Evolutionary conservation across 1,139 yeast species (phyloP).

Genomic region (Candida gigantensis): DNA sequence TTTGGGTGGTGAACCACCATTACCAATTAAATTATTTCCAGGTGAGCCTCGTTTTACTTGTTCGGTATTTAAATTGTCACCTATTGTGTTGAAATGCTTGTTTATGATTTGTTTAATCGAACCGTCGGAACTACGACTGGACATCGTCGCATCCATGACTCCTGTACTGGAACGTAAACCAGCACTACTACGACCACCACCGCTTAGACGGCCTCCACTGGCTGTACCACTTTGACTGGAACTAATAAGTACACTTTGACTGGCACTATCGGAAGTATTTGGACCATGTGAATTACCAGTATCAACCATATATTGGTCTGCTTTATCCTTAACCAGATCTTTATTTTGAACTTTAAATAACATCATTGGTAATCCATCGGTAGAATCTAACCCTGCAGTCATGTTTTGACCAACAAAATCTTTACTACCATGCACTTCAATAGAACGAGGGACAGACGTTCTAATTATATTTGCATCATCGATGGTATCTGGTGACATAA

Average conservation of each 20-base stretch:
- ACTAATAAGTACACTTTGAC: too few species aligned
- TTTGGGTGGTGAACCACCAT: conserved; percentile 1
- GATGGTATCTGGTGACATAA: background rate
- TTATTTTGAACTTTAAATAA: conserved; percentile 32
- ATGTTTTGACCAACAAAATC: conserved; percentile 15
- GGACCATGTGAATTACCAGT: background rate
- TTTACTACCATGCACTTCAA: conserved; percentile 6
- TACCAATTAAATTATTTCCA: background rate
- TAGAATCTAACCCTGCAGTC: conserved; percentile 32
- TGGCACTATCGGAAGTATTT: too few species aligned
- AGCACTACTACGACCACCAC: conserved; percentile 1
- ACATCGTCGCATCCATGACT: conserved; percentile 1
- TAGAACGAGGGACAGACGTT: conserved; percentile 4
- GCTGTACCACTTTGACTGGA: too few species aligned
- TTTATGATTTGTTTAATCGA: conserved; percentile 5
- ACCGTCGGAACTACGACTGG: conserved; percentile 3
- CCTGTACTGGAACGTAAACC: background rate
- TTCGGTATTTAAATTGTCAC: background rate
- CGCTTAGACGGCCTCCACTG: background rate
- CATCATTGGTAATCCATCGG: conserved; percentile 29
- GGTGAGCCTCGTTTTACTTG: background rate
- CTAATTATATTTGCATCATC: background rate
- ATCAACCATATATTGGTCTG: conserved; percentile 10
- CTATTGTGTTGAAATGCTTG: conserved; percentile 3
- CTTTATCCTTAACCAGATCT: conserved; percentile 20